These are phyloP conservation scores for Sporopachydermia quercuum DNA, from an alignment of 805 yeast species.

Conservation along the genomic window DNA sequence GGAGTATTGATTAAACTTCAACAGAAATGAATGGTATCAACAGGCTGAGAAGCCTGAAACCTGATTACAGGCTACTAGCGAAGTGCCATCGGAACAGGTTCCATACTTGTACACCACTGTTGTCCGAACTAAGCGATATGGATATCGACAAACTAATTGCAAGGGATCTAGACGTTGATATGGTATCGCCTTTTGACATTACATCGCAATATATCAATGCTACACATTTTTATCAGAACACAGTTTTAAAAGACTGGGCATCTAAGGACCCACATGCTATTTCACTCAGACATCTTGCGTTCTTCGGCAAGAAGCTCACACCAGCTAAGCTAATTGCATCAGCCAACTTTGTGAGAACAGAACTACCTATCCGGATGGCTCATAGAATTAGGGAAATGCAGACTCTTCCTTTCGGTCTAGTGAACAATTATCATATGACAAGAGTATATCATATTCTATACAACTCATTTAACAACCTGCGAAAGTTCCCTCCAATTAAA, in stretches of 20 bases:
- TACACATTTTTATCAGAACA: conserved; percentile 81
- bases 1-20: too few species aligned
- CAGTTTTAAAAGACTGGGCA: conserved; percentile 47
- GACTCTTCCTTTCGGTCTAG: conserved; percentile 65
- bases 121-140: neutral
- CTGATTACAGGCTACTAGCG: too few species aligned
- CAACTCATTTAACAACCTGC: conserved; percentile 71
- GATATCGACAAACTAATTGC: neutral
- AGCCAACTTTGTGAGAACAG: conserved; percentile 81
- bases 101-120: too few species aligned
- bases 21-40: too few species aligned
- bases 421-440: conserved; percentile 72
- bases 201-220: conserved; percentile 32
- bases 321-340: conserved; percentile 64
- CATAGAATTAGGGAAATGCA: conserved; percentile 70
- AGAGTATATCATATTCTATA: conserved; percentile 84
- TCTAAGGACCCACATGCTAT: conserved; percentile 73
- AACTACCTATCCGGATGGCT: conserved; percentile 73
- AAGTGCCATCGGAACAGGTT: too few species aligned
- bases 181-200: neutral
- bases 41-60: too few species aligned
- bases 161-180: neutral
- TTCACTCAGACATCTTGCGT: conserved; percentile 77
- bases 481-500: conserved; percentile 54
- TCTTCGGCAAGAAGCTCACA: conserved; percentile 68